phyloP scores from a whole-genome alignment of 257 asterid genomes.

The Gentiana macrophylla region DNA sequence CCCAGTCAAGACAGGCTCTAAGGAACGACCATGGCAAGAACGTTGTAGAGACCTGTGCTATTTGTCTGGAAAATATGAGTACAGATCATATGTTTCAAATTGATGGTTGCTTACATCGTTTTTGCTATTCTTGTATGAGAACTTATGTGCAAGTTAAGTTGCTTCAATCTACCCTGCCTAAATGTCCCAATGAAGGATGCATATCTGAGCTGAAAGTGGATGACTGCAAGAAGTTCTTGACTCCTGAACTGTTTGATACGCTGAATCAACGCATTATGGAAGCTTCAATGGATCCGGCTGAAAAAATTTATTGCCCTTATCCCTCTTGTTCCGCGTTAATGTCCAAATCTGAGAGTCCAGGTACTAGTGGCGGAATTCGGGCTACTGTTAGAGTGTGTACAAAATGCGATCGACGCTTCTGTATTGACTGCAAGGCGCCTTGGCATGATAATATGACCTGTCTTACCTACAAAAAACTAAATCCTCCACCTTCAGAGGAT shows the following conservation, averaged over 20 bases:
- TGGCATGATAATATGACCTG: constrained; percentile 49
- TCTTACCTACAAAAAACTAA: constrained; percentile 11
- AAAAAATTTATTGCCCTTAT: constrained; percentile 29
- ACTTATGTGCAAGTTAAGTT: neutral
- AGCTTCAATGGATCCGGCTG: constrained; percentile 17
- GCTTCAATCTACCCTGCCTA: constrained; percentile 29
- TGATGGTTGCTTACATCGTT: constrained; percentile 37
- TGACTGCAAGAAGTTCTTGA: constrained; percentile 18
- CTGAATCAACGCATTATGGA: constrained; percentile 22
- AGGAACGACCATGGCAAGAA: constrained; percentile 15
- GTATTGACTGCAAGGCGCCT: constrained; percentile 38
- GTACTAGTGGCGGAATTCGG: neutral
- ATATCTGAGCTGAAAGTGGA: constrained; percentile 13
- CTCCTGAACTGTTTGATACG: constrained; percentile 12
- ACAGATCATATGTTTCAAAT: constrained; percentile 29
- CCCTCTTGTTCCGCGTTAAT: constrained; percentile 22
- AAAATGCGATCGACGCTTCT: constrained; percentile 1
- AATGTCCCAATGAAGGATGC: constrained; percentile 28
- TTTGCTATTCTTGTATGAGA: constrained; percentile 42
- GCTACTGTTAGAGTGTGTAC: neutral
- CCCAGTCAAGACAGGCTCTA: constrained; percentile 17
- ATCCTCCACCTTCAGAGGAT: constrained; percentile 36
- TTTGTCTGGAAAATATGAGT: constrained; percentile 40
- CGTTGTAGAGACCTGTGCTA: constrained; percentile 27
- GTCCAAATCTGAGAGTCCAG: constrained; percentile 14